Base-by-base conservation (phyloP, 2,329 filamentous ascomycete genomes). In the Arthroderma uncinatum region DNA sequence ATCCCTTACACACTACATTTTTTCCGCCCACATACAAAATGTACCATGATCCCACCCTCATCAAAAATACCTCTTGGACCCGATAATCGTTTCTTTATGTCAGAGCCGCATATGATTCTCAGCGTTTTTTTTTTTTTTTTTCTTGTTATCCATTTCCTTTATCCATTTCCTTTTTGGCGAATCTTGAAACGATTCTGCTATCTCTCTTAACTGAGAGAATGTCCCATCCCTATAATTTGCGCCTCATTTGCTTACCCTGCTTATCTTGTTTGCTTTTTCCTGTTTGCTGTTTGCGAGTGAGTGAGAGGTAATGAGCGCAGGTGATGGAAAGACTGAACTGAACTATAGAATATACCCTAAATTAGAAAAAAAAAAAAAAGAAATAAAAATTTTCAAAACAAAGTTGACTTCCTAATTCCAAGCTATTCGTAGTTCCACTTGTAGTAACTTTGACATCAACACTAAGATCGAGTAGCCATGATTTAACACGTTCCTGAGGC, bases 141-240 rank as follows among this genome's bases (percentile, higher is more conserved):
- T 16, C 21, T 47, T 47, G 12, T 16, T 21, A 12, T 12, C 39
- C 4, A 6, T 30, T 48, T n/a, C n/a, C n/a, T n/a, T n/a, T n/a
- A n/a, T n/a, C n/a, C n/a, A n/a, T 25, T 25, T 48, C 21, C 9
- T n/a, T 28, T 48, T 30, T 48, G 23, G 44, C 44, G n/a, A 48
- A 48, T 48, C 44, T 12, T 12, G n/a, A 30, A 16, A 48, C 44
- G 44, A 48, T 48, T 48, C 19, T 10, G 44, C 44, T 10, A 48
- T 48, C 44, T 48, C 44, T 48, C 44, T 30, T 48, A 4, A 25
- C 28, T 28, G 44, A 48, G 44, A 48, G 44, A 48, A 25, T 48
- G 44, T 21, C 23, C 23, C 44, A 48, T 48, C 14, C 21, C 44
- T 48, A 28, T 28, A 48, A 48, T 28, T 25, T 48, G 44, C 28